Evolutionary conservation across 2,329 filamentous ascomycete species (phyloP).

Genomic region (Penicillium sp.): DNA sequence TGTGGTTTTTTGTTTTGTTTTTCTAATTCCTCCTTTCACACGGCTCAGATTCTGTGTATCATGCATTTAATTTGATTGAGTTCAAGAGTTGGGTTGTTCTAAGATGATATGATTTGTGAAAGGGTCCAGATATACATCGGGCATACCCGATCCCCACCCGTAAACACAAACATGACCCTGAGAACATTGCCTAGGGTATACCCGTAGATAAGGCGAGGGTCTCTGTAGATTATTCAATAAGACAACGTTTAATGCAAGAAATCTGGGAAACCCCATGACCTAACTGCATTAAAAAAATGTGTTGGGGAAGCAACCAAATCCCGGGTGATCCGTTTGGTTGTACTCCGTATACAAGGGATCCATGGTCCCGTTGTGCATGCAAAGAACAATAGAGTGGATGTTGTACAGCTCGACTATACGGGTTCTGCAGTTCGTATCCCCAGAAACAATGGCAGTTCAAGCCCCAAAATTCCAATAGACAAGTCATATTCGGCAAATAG

Average conservation of each 20-base stretch:
- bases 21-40: not conserved
- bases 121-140: not conserved
- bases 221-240: not conserved
- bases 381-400: not conserved
- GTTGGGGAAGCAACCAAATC: not conserved
- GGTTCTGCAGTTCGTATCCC: constrained; percentile 1
- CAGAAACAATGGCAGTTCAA: not conserved
- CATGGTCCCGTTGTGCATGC: not conserved
- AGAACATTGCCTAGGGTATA: not conserved
- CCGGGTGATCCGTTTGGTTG: not conserved
- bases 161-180: not conserved
- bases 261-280: not conserved
- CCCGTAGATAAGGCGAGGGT: not conserved
- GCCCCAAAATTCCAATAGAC: not conserved
- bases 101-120: not conserved
- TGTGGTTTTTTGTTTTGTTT: not conserved
- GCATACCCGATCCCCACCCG: not conserved
- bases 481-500: not conserved
- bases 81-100: not conserved
- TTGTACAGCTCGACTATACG: not conserved
- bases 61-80: not conserved
- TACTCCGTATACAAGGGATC: not conserved
- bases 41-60: not conserved
- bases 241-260: not conserved
- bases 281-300: not conserved